Conservation (phyloP, 768 basidiomycete genomes). For the Boletus rex-veris region DNA sequence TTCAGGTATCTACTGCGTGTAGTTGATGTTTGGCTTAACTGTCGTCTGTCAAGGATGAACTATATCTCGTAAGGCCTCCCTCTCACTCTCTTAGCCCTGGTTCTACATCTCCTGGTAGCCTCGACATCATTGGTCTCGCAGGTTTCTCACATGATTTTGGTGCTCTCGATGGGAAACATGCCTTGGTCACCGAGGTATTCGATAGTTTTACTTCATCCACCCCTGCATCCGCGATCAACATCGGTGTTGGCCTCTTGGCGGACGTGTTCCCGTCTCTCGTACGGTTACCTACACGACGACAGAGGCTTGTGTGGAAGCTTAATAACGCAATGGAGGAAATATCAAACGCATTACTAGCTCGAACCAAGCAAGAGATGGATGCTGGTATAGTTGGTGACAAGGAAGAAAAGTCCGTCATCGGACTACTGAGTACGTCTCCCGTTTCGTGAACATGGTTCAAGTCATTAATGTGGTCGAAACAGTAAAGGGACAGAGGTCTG, state of each 20-base stretch:
- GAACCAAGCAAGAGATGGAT: conserved; percentile 35
- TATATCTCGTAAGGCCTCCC: conserved; percentile 27
- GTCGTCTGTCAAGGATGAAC: conserved; percentile 29
- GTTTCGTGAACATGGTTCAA: neutral
- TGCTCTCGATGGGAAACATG: conserved; percentile 46
- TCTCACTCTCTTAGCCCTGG: neutral
- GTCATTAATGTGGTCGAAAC: neutral
- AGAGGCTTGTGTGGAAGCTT: conserved; percentile 29
- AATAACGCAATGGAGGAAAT: conserved; percentile 38
- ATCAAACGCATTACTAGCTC: conserved; percentile 38
- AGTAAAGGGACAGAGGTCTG: conserved; percentile 38
- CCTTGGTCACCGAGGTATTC: conserved; percentile 40
- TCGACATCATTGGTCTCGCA: conserved; percentile 58
- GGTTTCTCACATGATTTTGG: conserved; percentile 62
- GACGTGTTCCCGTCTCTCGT: conserved; percentile 36
- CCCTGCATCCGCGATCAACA: conserved; percentile 23
- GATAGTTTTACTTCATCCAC: conserved; percentile 31
- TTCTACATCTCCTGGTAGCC: conserved; percentile 24
- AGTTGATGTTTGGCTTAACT: neutral
- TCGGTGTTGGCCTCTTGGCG: conserved; percentile 35
- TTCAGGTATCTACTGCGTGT: too few species aligned
- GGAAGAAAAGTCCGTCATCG: conserved; percentile 27
- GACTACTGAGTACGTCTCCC: conserved; percentile 20
- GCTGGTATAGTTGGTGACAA: conserved; percentile 16
- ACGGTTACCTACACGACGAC: conserved; percentile 36